Evolutionary conservation across 2,329 filamentous ascomycete genomes (phyloP).

Genomic region (Pyrenochaeta sp.): DNA sequence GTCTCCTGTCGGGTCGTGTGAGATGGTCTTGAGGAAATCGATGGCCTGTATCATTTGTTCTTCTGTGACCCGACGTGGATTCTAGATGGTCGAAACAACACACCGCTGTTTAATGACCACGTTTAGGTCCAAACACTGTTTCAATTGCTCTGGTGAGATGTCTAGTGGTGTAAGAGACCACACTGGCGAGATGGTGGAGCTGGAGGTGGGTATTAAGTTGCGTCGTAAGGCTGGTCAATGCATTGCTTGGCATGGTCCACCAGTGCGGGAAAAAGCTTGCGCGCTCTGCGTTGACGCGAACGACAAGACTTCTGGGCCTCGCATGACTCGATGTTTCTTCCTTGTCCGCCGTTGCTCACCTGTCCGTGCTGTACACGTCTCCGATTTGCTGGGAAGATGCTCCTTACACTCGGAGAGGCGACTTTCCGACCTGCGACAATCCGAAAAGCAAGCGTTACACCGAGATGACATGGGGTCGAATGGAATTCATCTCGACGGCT

Average conservation of each 20-base stretch:
- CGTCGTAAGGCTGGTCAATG: slow-evolving; percentile 4
- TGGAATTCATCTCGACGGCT: no score
- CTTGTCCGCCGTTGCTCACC: not conserved
- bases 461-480: not conserved
- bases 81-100: not conserved
- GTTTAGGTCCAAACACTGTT: slow-evolving; percentile 8
- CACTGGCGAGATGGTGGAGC: slow-evolving; percentile 15
- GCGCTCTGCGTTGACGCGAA: not conserved
- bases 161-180: slow-evolving; percentile 4
- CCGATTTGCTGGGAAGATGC: not conserved
- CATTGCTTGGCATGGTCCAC: slow-evolving; percentile 3
- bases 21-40: no score
- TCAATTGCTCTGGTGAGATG: slow-evolving; percentile 2
- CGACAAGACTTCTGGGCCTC: not conserved
- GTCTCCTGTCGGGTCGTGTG: not conserved
- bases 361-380: not conserved
- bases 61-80: not conserved
- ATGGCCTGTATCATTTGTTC: not conserved
- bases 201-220: slow-evolving; percentile 1
- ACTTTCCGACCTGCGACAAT: not conserved
- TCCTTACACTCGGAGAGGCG: not conserved
- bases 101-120: not conserved
- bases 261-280: no score
- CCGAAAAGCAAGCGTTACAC: not conserved
- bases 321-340: not conserved